Evolutionary conservation across 2,329 filamentous ascomycete species (phyloP).

Genomic region (Daldinia eschscholtzii): DNA sequence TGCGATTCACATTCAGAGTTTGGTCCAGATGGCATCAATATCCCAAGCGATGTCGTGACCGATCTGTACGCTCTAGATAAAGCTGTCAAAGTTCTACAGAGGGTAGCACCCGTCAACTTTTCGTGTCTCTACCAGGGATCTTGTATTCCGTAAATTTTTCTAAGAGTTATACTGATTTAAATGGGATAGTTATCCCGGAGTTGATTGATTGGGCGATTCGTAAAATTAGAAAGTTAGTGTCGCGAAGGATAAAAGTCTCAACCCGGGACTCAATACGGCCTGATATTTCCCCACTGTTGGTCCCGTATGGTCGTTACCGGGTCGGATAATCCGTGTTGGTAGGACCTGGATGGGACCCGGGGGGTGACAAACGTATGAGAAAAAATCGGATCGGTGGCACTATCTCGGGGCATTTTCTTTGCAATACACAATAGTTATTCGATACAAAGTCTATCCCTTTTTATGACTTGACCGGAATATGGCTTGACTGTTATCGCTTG

Average conservation of each 20-base stretch:
- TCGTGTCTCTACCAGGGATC: not conserved
- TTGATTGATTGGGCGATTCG: not conserved
- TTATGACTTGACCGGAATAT: no score
- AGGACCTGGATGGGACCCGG: not conserved
- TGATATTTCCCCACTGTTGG: no score
- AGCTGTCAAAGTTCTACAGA: not conserved
- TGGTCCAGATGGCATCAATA: slow-evolving; percentile 17
- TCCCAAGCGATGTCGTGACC: slow-evolving; percentile 20
- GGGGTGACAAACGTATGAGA: no score
- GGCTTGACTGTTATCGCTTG: no score
- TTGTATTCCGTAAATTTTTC: not conserved
- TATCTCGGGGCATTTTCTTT: not conserved
- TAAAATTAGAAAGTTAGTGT: not conserved
- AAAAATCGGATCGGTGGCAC: not conserved
- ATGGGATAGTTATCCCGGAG: not conserved
- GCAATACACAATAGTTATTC: not conserved
- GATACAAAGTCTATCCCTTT: no score
- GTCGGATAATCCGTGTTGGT: not conserved
- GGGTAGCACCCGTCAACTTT: no score
- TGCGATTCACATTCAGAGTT: not conserved
- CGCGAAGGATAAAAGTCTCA: not conserved
- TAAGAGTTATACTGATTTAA: no score
- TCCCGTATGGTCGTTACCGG: not conserved
- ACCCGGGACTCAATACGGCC: no score
- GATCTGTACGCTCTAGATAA: not conserved